Conservation (phyloP, 352 stramenopile genomes). For the Sclerospora graminicola region DNA sequence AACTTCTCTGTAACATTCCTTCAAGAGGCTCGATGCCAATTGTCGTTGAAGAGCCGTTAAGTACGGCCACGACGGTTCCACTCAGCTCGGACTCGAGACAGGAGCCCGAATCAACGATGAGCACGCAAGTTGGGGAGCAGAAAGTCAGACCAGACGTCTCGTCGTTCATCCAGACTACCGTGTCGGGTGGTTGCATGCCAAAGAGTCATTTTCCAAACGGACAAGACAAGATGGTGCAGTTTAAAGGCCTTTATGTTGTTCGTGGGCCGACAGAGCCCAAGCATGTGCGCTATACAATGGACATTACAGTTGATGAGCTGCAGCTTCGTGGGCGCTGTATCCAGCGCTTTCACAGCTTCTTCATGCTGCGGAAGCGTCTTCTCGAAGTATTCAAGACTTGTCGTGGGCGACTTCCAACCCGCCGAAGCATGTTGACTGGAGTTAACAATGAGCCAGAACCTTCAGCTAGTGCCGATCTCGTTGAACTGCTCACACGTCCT, state of each 20-base stretch:
- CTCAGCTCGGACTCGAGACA: constrained; percentile 16
- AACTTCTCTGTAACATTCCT: constrained; percentile 3
- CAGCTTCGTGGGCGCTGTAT: constrained; percentile 37
- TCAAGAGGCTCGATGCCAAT: constrained; percentile 10
- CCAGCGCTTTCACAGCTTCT: constrained; percentile 52
- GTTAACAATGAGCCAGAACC: constrained; percentile 3
- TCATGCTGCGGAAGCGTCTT: constrained; percentile 37
- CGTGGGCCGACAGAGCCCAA: constrained; percentile 34
- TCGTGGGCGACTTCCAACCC: constrained; percentile 13
- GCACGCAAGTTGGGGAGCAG: constrained; percentile 16
- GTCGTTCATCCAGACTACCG: constrained; percentile 10
- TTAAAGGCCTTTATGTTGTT: constrained; percentile 44
- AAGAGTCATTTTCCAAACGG: constrained; percentile 22
- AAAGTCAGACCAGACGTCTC: constrained; percentile 14
- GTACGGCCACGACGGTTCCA: constrained; percentile 12
- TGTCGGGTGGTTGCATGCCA: constrained; percentile 14
- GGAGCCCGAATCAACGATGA: constrained; percentile 13
- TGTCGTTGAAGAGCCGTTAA: constrained; percentile 16
- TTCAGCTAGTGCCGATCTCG: constrained; percentile 15
- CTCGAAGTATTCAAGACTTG: constrained; percentile 36
- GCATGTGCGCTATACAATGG: constrained; percentile 62
- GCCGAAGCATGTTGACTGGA: constrained; percentile 9
- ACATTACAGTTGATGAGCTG: constrained; percentile 30
- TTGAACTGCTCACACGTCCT: constrained; percentile 17
- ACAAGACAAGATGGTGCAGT: constrained; percentile 36